phyloP scores from a whole-genome alignment of 345 rosid genomes.

The Diplotaxis tenuifolia region DNA sequence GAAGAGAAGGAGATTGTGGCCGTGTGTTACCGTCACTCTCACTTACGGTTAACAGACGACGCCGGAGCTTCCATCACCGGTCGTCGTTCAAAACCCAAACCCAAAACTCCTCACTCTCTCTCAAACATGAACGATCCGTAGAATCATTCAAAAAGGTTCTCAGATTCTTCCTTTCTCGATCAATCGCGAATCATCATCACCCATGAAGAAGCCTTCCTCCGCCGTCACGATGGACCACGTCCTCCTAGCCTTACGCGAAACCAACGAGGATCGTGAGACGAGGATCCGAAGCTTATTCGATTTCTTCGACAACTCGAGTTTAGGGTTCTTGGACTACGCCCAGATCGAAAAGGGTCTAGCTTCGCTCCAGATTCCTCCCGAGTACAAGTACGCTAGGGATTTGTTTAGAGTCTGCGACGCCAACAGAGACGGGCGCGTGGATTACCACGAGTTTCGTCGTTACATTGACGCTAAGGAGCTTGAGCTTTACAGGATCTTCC shows the following conservation, averaged over 20 bases:
- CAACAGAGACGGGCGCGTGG: slow-evolving; percentile 83
- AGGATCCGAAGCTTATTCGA: slow-evolving; percentile 73
- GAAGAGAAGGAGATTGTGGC: slow-evolving; percentile 1
- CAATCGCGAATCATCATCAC: slow-evolving; percentile 27
- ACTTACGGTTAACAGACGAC: slow-evolving; percentile 26
- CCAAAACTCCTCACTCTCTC: neutral
- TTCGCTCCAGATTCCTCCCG: slow-evolving; percentile 81
- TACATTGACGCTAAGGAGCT: slow-evolving; percentile 90
- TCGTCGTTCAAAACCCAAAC: neutral
- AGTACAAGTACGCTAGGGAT: slow-evolving; percentile 88
- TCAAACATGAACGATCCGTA: slow-evolving; percentile 19
- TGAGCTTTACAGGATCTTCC: slow-evolving; percentile 73
- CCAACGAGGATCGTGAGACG: slow-evolving; percentile 79
- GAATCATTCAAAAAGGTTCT: slow-evolving; percentile 24
- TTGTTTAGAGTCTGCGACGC: slow-evolving; percentile 85
- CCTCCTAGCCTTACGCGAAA: slow-evolving; percentile 73
- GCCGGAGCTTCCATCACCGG: slow-evolving; percentile 35
- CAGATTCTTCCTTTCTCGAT: slow-evolving; percentile 8
- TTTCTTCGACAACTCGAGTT: slow-evolving; percentile 66
- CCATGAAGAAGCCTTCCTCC: slow-evolving; percentile 49
- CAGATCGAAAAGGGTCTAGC: slow-evolving; percentile 85
- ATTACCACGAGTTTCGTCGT: slow-evolving; percentile 80
- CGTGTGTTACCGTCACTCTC: slow-evolving; percentile 28
- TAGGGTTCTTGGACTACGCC: slow-evolving; percentile 69
- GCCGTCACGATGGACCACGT: slow-evolving; percentile 83